Evolutionary conservation across 129 eudicot species (phyloP), one percentile per base, ranked within the genome.

Genomic region (Lactuca sativa): DNA sequence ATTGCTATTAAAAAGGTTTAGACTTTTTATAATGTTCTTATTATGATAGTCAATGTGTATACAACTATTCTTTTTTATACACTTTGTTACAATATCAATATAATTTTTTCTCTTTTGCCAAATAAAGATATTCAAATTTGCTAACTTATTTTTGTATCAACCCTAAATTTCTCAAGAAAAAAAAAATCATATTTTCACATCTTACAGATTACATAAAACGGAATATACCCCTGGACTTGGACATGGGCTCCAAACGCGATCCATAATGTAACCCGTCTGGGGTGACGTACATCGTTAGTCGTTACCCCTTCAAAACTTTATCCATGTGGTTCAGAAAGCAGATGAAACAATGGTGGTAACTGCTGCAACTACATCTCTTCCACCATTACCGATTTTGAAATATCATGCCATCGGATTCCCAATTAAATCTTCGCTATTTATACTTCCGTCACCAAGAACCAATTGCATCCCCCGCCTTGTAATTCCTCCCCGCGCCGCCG

Each of bases 301-400:
- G 30, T 61, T 33, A 69, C 69, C 77, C 67, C 33, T 16, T 76
- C 37, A 31, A 53, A 55, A 54, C 60, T 61, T 79, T 56, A 48
- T 56, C 48, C 69, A 32, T 66, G 83, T 74, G 79, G 79, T 59
- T 32, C 63, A 79, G 31, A 79, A 67, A 66, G 47, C 72, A 53
- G 72, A 73, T 79, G 79, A 72, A 70, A 74, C 76, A 79, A 79
- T 74, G 79, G 77, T 58, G 69, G 79, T 74, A 61, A 62, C 70
- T 7, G 7, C 78, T 66, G 12, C 79, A 67, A 49, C 74, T 48
- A 6, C 44, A 60, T 67, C 62, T 63, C 77, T 72, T 71, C 77
- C 62, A 64, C 55, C 55, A 64, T 58, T 73, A 16, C 69, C 67
- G 15, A 33, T 6, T 41, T 66, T 73, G 59, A 72, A 21, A 36